A percentile compares a stretch with the other conserved stretches of the same genome.
Evolutionary conservation across 2,329 filamentous ascomycete species (phyloP).

Genomic region (Aurifilum marmelostoma): DNA sequence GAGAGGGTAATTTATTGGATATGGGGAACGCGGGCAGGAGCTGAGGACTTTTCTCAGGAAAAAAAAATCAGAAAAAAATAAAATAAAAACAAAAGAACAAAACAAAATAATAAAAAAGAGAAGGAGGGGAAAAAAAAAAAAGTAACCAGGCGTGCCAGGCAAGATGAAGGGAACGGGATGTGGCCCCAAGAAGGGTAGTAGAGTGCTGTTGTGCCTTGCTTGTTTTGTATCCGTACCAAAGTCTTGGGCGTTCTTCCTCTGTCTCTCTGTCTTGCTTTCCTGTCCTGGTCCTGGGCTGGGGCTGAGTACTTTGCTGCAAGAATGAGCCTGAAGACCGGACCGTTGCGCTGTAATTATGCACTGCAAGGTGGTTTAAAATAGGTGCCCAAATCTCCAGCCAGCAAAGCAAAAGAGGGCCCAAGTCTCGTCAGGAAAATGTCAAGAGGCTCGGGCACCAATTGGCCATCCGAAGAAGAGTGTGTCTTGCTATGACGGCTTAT

Average conservation of each 20-base stretch:
- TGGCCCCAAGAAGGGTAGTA: neutral
- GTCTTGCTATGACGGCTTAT: slow-evolving; percentile 7
- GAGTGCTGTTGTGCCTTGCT: slow-evolving; percentile 1
- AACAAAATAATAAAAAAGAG: neutral
- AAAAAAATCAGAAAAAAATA: neutral
- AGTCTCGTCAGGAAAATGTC: neutral
- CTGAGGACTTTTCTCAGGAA: neutral
- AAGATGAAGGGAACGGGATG: neutral
- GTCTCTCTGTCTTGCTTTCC: neutral
- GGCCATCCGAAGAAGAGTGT: neutral
- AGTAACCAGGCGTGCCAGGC: neutral
- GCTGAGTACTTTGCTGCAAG: neutral
- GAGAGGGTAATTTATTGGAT: neutral
- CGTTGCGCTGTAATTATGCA: neutral
- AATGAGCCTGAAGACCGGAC: neutral
- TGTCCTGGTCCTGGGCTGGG: neutral
- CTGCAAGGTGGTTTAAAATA: neutral
- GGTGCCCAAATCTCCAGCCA: neutral
- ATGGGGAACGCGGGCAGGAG: neutral
- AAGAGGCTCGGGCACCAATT: slow-evolving; percentile 1
- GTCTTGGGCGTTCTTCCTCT: too few species aligned
- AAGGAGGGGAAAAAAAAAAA: neutral
- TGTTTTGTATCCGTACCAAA: slow-evolving; percentile 2
- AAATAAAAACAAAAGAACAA: neutral
- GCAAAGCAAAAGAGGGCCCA: neutral